Base-by-base conservation (phyloP, 169 alveolate genomes). In the Babesia ovata region DNA sequence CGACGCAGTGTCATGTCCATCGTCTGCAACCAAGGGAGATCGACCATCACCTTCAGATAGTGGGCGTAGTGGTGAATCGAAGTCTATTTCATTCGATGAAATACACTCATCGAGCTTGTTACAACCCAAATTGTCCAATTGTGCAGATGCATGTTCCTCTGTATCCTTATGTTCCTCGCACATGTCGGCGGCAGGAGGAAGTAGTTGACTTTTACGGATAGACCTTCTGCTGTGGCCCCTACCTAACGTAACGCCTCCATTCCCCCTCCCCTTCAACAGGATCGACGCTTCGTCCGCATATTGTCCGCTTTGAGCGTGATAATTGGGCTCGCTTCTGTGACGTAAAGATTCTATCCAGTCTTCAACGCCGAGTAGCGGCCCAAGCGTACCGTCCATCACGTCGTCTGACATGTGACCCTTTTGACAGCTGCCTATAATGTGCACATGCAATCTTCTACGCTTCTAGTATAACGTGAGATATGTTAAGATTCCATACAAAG, bases 331-430 rank as follows among this genome's bases (percentile, higher is more conserved):
- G 8, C 29, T 11, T 33, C 65, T 67, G 76, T 28, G 16, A 8
- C 54, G 28, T 22, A 67, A 53, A 2, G 57, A 24, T 17, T 67
- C 59, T 6, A 67, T 10, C 76, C 76, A 67, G 24, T 53, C 76
- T 6, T 53, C 36, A 17, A 67, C 66, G 66, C 66, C 39, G 16
- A 67, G 66, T 36, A 67, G 76, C 7, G 63, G 76, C 26, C 76
- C 76, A 16, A 67, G 65, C 13, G 76, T 67, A 29, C 56, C 76
- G 8, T 67, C 56, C 4, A 67, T 42, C 63, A 67, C 49, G 67
- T 67, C 76, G 33, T 67, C 76, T 16, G 66, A 67, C 76, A 67
- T 67, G 50, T 67, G 65, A 14, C 24, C 50, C n/a, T 52, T 54
- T 29, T 4, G 44, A 22, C 63, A 29, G 39, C 28, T 7, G 53